Base-by-base conservation (phyloP, 2,329 filamentous ascomycete genomes). In the Coleophoma cylindrospora region DNA sequence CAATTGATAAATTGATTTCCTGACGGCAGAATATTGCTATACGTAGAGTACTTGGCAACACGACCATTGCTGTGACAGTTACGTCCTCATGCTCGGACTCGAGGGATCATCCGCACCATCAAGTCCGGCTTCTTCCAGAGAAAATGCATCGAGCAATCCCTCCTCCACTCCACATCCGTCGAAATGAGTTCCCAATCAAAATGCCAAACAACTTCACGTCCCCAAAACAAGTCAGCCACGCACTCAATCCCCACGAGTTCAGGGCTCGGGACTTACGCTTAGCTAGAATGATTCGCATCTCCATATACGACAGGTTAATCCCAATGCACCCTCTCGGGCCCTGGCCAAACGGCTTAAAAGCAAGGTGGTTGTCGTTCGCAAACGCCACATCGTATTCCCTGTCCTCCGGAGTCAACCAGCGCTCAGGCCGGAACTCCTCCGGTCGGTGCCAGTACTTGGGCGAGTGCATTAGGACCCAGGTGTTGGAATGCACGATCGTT, bases 301-400 rank as follows among this genome's bases (percentile, higher is more conserved):
- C 54, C 45, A 54, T 46, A 36, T 47, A 54, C 9, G 54, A 52
- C 13, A 56, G 27, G 13, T 51, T 52, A 4, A 41, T 27, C 19
- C 54, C 52, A 19, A 56, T 50, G 14, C 54, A 56, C 7, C 37
- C 43, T 8, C 52, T 43, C 4, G 52, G 54, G 5, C 54, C 52
- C 2, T 36, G 36, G 7, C 44, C 37, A 22, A 56, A 56, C 3
- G 52, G 52, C 14, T 38, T 27, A 12, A 33, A 44, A 13, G 40
- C 40, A 11, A 48, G 33, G 12, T 27, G 15, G 3, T 47, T 7
- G 22, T 54, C 49, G 12, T 34, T 17, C 17, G 37, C 27, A 34
- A 48, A 48, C 5, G 38, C 38, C 13, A 10, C 13, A 9, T 41
- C 22, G 15, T 41, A 41, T 13, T 45, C 43, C 27, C n/a, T 21